A percentile compares a stretch with the other conserved stretches of the same genome.
These are phyloP conservation scores for Aureobasidium vineae DNA, from an alignment of 2,329 filamentous ascomycete species.

Conservation along the genomic window DNA sequence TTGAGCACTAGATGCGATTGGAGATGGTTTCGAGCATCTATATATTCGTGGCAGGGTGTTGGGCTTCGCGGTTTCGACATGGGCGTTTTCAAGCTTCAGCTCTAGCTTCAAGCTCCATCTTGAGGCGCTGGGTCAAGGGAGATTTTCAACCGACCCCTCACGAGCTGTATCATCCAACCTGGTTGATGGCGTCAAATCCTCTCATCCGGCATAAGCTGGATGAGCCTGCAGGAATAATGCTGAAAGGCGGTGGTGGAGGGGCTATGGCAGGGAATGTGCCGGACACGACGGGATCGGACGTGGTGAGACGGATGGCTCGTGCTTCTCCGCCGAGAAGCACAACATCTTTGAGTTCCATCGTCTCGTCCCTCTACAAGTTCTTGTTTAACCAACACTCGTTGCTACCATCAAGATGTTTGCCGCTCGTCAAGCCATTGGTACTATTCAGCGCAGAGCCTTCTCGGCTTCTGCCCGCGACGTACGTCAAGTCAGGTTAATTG, in stretches of 20 bases:
- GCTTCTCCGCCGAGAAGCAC: slow-evolving; percentile 2
- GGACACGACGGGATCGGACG: slow-evolving; percentile 7
- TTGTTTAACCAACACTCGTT: slow-evolving; percentile 21
- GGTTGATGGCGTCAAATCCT: not conserved
- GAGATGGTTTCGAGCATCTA: not conserved
- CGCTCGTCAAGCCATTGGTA: slow-evolving; percentile 51
- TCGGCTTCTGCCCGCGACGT: slow-evolving; percentile 54
- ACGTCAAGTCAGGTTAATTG: slow-evolving; percentile 33
- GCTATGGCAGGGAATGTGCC: slow-evolving; percentile 1
- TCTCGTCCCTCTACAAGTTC: slow-evolving; percentile 6
- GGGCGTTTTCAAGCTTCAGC: not conserved
- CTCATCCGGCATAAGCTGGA: not conserved
- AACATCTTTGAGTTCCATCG: slow-evolving; percentile 22
- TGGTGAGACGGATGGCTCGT: not conserved
- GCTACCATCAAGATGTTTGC: slow-evolving; percentile 67
- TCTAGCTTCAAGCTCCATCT: not conserved
- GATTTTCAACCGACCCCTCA: not conserved
- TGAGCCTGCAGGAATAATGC: not conserved
- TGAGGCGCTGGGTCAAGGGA: not conserved
- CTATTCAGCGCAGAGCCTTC: slow-evolving; percentile 54
- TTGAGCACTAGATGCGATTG: not conserved
- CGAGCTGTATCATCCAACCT: too few species aligned
- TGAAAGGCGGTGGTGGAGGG: not conserved
- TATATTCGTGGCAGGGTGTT: not conserved
- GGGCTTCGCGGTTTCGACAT: not conserved